Conservation (phyloP, 345 rosid species). For the Abelmoschus esculentus region DNA sequence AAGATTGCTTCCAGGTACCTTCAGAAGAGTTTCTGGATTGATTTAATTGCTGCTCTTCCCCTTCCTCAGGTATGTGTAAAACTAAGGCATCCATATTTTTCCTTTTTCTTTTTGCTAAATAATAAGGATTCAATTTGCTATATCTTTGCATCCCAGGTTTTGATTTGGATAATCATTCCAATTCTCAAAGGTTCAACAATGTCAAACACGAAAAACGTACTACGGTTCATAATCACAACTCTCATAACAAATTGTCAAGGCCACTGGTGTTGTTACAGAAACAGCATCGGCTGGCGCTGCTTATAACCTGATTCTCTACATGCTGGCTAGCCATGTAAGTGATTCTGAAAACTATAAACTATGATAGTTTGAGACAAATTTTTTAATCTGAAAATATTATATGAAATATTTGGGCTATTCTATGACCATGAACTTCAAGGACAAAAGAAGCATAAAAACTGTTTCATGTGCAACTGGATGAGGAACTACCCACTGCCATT, state of each 20-base stretch:
- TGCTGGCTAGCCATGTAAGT: slow-evolving; percentile 98
- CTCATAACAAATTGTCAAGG: slow-evolving; percentile 66
- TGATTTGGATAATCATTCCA: slow-evolving; percentile 76
- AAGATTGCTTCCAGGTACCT: slow-evolving; percentile 61
- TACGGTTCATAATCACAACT: slow-evolving; percentile 82
- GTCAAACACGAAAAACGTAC: slow-evolving; percentile 77
- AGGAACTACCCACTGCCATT: neutral
- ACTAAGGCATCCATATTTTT: neutral
- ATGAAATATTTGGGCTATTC: neutral
- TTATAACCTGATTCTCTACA: slow-evolving; percentile 82
- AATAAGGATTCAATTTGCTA: neutral
- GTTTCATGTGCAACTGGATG: neutral
- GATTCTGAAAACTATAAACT: neutral
- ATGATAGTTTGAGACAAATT: too few relatives aligned
- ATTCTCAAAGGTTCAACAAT: slow-evolving; percentile 62
- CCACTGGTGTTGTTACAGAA: slow-evolving; percentile 82
- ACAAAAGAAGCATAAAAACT: too few relatives aligned
- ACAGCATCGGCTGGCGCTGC: slow-evolving; percentile 98
- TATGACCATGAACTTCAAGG: neutral
- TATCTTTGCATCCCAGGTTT: slow-evolving; percentile 37
- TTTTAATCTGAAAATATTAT: too few relatives aligned
- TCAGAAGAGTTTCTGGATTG: slow-evolving; percentile 54
- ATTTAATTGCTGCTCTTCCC: slow-evolving; percentile 67
- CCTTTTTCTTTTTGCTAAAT: neutral
- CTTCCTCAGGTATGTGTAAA: slow-evolving; percentile 75